A percentile compares a stretch with the other conserved stretches of the same genome.
Evolutionary conservation across 2,329 filamentous ascomycete species (phyloP).

Genomic region (Diaporthe sp.): DNA sequence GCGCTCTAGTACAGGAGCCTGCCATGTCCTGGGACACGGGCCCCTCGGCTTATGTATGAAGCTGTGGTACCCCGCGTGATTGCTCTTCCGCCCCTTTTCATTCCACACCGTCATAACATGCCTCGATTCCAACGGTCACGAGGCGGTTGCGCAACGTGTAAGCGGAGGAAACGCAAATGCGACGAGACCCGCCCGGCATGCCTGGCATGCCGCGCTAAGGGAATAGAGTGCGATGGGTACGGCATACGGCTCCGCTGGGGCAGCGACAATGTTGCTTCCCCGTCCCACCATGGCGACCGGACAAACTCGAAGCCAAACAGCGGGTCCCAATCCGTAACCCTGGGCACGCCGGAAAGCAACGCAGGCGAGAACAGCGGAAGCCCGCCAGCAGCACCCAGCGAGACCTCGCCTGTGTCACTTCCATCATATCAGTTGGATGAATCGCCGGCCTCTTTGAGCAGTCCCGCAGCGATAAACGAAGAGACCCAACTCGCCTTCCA

Average conservation of each 20-base stretch:
- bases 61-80: slow-evolving; percentile 14
- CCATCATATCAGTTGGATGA: background rate
- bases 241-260: slow-evolving; percentile 14
- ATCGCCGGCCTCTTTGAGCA: background rate
- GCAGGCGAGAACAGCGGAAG: background rate
- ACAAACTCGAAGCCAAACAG: background rate
- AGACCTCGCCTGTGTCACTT: background rate
- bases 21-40: background rate
- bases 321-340: background rate
- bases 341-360: slow-evolving; percentile 8
- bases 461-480: background rate
- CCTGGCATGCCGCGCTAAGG: slow-evolving; percentile 15
- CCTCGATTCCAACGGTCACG: slow-evolving; percentile 23
- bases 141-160: slow-evolving; percentile 23
- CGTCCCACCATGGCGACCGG: slow-evolving; percentile 4
- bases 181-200: slow-evolving; percentile 18
- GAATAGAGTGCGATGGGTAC: slow-evolving; percentile 21
- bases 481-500: slow-evolving; percentile 13
- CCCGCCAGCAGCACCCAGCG: background rate
- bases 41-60: slow-evolving; percentile 9
- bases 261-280: background rate
- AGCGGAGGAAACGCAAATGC: slow-evolving; percentile 14
- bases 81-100: background rate
- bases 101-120: slow-evolving; percentile 7
- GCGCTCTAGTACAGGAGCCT: background rate